These are phyloP conservation scores for Syzygium oleosum DNA, from an alignment of 345 rosid species.

Conservation along the genomic window DNA sequence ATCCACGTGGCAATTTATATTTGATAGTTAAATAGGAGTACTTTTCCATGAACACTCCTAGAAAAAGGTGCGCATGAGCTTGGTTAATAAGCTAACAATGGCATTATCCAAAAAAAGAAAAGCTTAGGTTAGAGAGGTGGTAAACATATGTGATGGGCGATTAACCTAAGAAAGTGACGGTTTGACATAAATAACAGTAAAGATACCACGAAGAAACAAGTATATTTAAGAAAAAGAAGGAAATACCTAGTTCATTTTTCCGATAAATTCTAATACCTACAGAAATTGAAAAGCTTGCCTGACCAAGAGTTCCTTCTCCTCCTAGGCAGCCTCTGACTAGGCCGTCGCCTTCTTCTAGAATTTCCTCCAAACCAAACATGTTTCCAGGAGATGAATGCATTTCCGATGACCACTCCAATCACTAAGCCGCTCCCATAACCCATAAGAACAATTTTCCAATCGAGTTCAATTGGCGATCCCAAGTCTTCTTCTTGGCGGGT, in stretches of 20 bases:
- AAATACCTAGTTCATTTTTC: not conserved
- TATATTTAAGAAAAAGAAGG: not conserved
- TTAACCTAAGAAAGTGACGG: not conserved
- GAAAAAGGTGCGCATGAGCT: not conserved
- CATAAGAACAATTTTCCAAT: no score
- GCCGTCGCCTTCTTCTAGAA: not conserved
- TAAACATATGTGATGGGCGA: not conserved
- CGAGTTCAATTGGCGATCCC: no score
- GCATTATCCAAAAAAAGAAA: not conserved
- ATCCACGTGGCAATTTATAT: not conserved
- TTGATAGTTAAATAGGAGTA: not conserved
- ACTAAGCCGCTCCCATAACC: no score
- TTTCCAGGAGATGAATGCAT: not conserved
- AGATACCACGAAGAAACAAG: not conserved
- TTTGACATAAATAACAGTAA: not conserved
- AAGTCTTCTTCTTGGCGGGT: not conserved
- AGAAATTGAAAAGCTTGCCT: not conserved
- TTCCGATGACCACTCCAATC: no score
- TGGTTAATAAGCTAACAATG: not conserved
- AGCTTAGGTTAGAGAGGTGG: not conserved
- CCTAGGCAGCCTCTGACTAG: not conserved
- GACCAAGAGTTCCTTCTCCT: not conserved
- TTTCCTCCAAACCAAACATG: not conserved
- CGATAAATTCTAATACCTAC: no score
- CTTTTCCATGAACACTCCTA: not conserved